Evolutionary conservation across 1,139 yeast species (phyloP), one percentile per base, ranked within the genome.

Genomic region (Debaryomyces nepalensis): DNA sequence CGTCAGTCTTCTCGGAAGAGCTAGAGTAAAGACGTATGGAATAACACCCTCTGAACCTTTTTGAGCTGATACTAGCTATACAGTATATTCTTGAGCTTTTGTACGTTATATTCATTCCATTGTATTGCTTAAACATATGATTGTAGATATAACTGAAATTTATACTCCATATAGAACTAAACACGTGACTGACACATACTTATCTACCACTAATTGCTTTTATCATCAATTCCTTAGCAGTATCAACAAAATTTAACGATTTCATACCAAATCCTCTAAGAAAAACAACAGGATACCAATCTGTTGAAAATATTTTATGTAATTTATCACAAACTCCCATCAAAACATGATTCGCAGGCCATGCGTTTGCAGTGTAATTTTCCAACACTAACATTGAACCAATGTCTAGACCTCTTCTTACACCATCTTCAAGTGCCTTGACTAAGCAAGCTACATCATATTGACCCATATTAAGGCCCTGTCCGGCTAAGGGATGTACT

Each of bases 381-480:
- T 91, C 97, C 37, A 93, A 73, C 3, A 88, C 90, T 47, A 91
- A 68, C n/a, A 82, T 69, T 16, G 85, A 77, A 1, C 98, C 99
- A 41, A 93, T 84, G 57, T 95, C 99, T 49, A 87, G 72, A 0
- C 99, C 99, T 34, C 97, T 72, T 24, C 70, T 68, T 3, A 79
- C 68, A 1, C 96, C 96, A 8, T 53, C 69, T 51, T 88, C 96
- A 32, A 93, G 60, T 0, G 95, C 87, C 1, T 63, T 69, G 1
- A 84, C 81, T 32, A 93, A 72, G 2, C 84, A 71, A 43, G 83
- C 83, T 2, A 88, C 97, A 58, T 93, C 99, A 26, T 86, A 83
- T 61, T 91, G 97, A n/a, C 99, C 99, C 96, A 93, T 90, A 61
- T 93, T 93, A 46, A 93, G 77, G 11, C 99, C 99, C 65, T 95